phyloP scores from a whole-genome alignment of 1,284 basidiomycete genomes.

The Cryptococcus hybrid region DNA sequence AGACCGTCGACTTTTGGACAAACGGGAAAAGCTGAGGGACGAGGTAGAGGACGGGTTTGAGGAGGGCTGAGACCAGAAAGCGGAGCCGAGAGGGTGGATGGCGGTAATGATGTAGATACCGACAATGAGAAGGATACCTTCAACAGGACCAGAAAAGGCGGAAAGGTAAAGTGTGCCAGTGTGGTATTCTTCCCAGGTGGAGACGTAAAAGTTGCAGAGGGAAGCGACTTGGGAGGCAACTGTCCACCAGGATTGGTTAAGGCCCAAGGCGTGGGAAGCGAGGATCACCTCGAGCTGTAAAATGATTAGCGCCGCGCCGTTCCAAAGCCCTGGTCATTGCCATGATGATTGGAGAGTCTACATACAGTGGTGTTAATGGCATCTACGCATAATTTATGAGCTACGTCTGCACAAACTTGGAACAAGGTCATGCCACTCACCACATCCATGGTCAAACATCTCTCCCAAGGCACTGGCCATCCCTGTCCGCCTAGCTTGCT shows the following conservation, averaged over 20 bases:
- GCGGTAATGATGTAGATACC: constrained; percentile 74
- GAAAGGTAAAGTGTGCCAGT: constrained; percentile 88
- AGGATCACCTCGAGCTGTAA: constrained; percentile 77
- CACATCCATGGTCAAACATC: constrained; percentile 83
- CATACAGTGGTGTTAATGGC: constrained; percentile 81
- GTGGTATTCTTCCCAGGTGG: constrained; percentile 93
- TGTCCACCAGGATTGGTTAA: constrained; percentile 95
- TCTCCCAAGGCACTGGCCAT: constrained; percentile 93
- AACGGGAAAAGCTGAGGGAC: constrained; percentile 24
- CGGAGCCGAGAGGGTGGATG: constrained; percentile 58
- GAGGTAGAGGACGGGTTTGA: constrained; percentile 23
- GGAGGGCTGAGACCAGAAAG: constrained; percentile 63
- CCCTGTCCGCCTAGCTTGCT: constrained; percentile 90
- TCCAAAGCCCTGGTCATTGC: not conserved
- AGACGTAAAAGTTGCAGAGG: constrained; percentile 88
- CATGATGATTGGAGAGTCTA: too few relatives aligned
- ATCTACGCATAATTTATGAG: constrained; percentile 50
- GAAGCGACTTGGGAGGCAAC: constrained; percentile 82
- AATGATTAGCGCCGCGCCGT: not conserved
- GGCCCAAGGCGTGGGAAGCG: constrained; percentile 77
- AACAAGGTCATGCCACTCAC: constrained; percentile 20
- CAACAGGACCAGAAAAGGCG: constrained; percentile 94
- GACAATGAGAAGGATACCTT: constrained; percentile 89
- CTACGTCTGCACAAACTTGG: not conserved
- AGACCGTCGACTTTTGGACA: constrained; percentile 26